Evolutionary conservation across 2,329 filamentous ascomycete genomes (phyloP), one percentile per base, ranked within the genome.

Genomic region (Mycosphaerelloides madeirae): DNA sequence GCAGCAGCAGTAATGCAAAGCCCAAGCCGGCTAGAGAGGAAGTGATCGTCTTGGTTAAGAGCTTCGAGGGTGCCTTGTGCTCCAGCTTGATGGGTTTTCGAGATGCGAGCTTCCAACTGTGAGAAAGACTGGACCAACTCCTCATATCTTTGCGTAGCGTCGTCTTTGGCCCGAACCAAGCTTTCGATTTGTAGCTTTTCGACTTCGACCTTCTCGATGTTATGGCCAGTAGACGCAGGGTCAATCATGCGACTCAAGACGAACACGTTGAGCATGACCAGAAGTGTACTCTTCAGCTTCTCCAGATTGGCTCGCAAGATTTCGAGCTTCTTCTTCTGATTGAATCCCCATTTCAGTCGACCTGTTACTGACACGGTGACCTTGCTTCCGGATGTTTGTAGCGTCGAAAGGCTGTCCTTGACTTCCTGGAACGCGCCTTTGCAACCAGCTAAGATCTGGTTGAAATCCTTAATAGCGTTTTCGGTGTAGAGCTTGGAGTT

Each of bases 201-300:
- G 4, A 25, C 18, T 9, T 14, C 19, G 3, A 2, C 20, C 29
- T 18, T 31, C 28, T 3, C 8, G 44, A n/a, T 33, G 28, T 14
- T 14, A 13, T 22, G 14, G 16, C 25, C 18, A 37, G 8, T n/a
- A 37, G 7, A 22, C 9, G 3, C 3, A 7, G 34, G 6, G 6
- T 9, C 22, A 9, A 9, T 25, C 6, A 25, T 6, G 9, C 22
- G 22, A 9, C 22, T 9, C 22, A 25, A 9, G 9, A 6, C 22
- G 6, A 54, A 33, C 3, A 52, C 49, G 32, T 38, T 48, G 13
- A 55, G 16, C 50, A 55, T 53, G 8, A 55, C n/a, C 41, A 51
- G 20, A 4, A 55, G 42, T 2, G 50, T 49, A 1, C 32, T 51
- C 38, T 55, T 55, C 31, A 53, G 19, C 29, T 43, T 44, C 40